phyloP scores from a whole-genome alignment of 2,329 filamentous ascomycete genomes.

The Aspergillus awamori region DNA sequence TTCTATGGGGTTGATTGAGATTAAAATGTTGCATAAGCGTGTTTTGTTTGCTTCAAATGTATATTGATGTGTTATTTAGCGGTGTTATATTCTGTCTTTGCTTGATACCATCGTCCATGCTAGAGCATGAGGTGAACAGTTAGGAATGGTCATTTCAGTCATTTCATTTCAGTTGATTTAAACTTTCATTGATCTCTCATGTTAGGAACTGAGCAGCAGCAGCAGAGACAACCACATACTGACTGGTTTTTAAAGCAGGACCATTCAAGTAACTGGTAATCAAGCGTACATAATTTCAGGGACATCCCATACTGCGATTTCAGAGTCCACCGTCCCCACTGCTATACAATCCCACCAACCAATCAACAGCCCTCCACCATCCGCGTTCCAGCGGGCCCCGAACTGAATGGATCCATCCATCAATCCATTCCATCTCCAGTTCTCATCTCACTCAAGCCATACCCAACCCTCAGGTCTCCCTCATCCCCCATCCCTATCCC shows the following conservation, averaged over 20 bases:
- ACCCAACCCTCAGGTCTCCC: background rate
- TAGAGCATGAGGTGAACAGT: background rate
- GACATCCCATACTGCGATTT: too few relatives aligned
- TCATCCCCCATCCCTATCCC: background rate
- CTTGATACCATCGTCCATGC: background rate
- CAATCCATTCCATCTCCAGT: background rate
- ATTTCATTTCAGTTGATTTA: background rate
- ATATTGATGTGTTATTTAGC: conserved; percentile 2
- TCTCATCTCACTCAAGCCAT: background rate
- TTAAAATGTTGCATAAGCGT: background rate
- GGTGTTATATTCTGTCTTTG: background rate
- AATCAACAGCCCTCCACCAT: background rate
- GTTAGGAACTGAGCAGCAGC: background rate
- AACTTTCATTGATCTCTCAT: background rate
- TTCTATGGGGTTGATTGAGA: conserved; percentile 17
- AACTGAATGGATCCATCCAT: background rate
- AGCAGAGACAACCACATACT: background rate
- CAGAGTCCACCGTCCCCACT: background rate
- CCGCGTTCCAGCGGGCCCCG: background rate
- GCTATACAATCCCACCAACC: background rate
- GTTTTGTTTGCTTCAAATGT: background rate
- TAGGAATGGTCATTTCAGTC: background rate
- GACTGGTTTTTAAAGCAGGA: too few relatives aligned
- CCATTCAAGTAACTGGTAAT: too few relatives aligned
- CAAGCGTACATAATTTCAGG: too few relatives aligned